Evolutionary conservation across 1,284 basidiomycete genomes (phyloP), one percentile per base, ranked within the genome.

Genomic region (Ceratobasidium sp.): DNA sequence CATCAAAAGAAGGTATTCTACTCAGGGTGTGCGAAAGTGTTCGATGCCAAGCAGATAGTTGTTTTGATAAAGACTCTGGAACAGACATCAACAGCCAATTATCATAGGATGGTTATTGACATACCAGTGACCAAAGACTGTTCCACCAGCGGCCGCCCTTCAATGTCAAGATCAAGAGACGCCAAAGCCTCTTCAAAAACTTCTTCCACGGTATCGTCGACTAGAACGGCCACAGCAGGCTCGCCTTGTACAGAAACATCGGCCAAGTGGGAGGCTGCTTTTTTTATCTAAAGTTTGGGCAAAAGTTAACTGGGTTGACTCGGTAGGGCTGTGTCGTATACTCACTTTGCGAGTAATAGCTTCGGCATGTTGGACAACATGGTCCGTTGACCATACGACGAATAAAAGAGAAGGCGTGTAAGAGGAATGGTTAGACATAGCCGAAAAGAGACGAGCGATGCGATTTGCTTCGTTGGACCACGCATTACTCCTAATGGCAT

Each of bases 391-490:
- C 71, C 71, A 75, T 3, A 75, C 60, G 33, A 75, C 55, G 16
- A 75, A 75, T 18, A 75, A 18, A 20, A 75, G 71, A 10, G 71
- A 75, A n/a, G 71, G 71, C 27, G 30, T 65, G 20, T 75, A 75
- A 4, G 71, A 75, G 27, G 59, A 60, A 12, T 75, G 71, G 35
- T 75, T 75, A 10, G 71, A 75, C 71, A 75, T 75, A 20, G 71
- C 71, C 2, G 71, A 75, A 23, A 75, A 75, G 6, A 75, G 48
- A 8, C 60, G 71, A 35, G 71, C 71, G 41, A 75, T 75, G 18
- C 71, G 71, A 14, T 54, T 55, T 41, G 71, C 71, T 55, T 75
- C 71, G 60, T 50, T 55, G 27, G 71, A 75, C 71, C 71, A 75
- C 14, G 71, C 71, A 27, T 75, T 33, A 23, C 48, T 75, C 71